Conservation (phyloP, 2,329 filamentous ascomycete genomes). For the Exophiala sp. region DNA sequence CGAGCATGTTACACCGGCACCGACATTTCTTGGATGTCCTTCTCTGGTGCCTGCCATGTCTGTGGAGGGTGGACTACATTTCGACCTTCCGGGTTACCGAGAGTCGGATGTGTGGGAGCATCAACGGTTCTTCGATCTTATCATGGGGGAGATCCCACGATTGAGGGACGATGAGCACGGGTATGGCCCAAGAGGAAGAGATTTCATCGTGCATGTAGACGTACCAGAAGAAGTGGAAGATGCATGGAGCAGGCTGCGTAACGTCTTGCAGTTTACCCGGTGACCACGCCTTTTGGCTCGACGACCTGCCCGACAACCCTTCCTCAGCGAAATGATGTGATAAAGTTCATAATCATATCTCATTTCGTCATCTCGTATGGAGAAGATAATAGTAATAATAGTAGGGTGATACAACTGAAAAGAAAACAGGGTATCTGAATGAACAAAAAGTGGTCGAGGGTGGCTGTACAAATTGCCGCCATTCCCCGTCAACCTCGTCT, state of each 20-base stretch:
- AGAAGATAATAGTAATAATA: background rate
- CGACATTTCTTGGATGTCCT: slow-evolving; percentile 33
- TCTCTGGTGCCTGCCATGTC: slow-evolving; percentile 31
- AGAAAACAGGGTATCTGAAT: background rate
- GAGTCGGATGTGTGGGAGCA: slow-evolving; percentile 36
- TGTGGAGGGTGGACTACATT: background rate
- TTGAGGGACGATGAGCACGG: slow-evolving; percentile 42
- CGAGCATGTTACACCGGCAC: slow-evolving; percentile 20
- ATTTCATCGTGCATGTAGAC: slow-evolving; percentile 45
- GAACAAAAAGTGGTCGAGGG: background rate
- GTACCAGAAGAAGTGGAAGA: slow-evolving; percentile 36
- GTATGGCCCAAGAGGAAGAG: slow-evolving; percentile 44
- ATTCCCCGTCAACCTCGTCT: background rate
- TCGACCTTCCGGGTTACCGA: slow-evolving; percentile 14
- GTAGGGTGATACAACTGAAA: background rate
- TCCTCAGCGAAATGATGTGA: too few relatives aligned
- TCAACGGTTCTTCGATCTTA: slow-evolving; percentile 40
- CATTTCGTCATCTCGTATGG: slow-evolving; percentile 17
- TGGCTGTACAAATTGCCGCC: background rate
- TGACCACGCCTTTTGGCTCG: background rate
- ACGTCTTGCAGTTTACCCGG: slow-evolving; percentile 5
- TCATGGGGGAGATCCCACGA: slow-evolving; percentile 45
- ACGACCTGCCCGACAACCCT: background rate
- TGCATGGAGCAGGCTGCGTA: slow-evolving; percentile 32
- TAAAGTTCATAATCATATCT: slow-evolving; percentile 17